These are phyloP conservation scores for Rachicladosporium sp. DNA, from an alignment of 2,329 filamentous ascomycete genomes.

Conservation along the genomic window DNA sequence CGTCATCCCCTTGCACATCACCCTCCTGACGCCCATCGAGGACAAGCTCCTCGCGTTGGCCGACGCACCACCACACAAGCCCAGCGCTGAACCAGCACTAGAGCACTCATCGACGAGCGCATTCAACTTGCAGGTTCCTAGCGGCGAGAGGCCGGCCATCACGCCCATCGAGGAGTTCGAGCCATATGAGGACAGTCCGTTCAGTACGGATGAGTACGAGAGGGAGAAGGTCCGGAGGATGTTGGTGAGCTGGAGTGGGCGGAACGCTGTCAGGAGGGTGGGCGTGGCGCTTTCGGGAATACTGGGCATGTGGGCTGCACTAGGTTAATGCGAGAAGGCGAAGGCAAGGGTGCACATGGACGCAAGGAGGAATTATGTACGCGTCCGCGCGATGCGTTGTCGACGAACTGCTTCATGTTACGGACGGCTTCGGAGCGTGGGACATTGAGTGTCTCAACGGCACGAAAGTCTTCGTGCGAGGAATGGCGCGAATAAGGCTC, in stretches of 20 bases:
- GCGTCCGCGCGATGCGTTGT: too few relatives aligned
- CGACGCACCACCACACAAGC: constrained; percentile 2
- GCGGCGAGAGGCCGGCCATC: constrained; percentile 3
- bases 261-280: constrained; percentile 5
- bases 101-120: not conserved
- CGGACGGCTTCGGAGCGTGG: too few relatives aligned
- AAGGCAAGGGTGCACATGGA: too few relatives aligned
- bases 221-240: constrained; percentile 9
- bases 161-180: constrained; percentile 10
- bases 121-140: constrained; percentile 2
- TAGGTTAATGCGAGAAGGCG: not conserved
- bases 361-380: too few relatives aligned
- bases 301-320: constrained; percentile 7
- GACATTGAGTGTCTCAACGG: too few relatives aligned
- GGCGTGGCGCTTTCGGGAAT: constrained; percentile 5
- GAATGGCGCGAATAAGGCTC: too few relatives aligned
- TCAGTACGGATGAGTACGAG: constrained; percentile 9
- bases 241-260: constrained; percentile 6
- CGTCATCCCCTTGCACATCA: constrained; percentile 7
- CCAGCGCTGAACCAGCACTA: not conserved
- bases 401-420: too few relatives aligned
- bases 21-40: constrained; percentile 5
- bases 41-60: constrained; percentile 7
- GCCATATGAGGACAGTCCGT: constrained; percentile 9
- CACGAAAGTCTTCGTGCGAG: too few relatives aligned